These are phyloP conservation scores for Arabis hirsuta DNA, from an alignment of 345 rosid genomes.

Conservation along the genomic window DNA sequence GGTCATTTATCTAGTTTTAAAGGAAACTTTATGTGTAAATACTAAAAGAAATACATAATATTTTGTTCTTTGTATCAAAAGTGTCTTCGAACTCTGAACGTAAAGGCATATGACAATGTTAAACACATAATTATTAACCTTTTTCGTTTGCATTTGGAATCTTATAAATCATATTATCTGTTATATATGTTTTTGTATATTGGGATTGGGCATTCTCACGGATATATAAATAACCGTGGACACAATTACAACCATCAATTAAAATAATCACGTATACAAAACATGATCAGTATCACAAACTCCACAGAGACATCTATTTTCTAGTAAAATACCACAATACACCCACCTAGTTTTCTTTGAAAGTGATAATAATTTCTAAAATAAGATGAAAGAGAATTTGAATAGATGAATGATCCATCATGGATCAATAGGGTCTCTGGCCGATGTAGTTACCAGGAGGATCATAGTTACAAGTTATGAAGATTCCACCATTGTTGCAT, in stretches of 20 bases:
- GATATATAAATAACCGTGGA: slow-evolving; percentile 25
- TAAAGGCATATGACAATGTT: neutral
- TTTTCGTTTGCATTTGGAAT: neutral
- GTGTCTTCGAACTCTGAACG: neutral
- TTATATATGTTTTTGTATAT: slow-evolving; percentile 7
- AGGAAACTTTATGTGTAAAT: too few species aligned
- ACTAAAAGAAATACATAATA: too few species aligned
- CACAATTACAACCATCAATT: slow-evolving; percentile 22
- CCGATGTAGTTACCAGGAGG: slow-evolving; percentile 89
- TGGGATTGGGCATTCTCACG: slow-evolving; percentile 21
- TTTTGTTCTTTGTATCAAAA: too few species aligned
- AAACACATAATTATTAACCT: neutral
- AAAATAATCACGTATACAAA: neutral
- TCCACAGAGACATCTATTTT: slow-evolving; percentile 25
- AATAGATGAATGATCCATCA: slow-evolving; percentile 24
- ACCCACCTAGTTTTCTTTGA: slow-evolving; percentile 21
- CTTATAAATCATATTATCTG: neutral
- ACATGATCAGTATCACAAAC: slow-evolving; percentile 1
- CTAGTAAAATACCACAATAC: slow-evolving; percentile 24
- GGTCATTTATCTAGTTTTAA: too few species aligned
- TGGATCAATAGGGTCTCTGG: slow-evolving; percentile 61
- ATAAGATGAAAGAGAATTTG: slow-evolving; percentile 13
- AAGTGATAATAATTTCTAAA: slow-evolving; percentile 5
- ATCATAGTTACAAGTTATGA: slow-evolving; percentile 91
- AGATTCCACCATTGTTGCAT: slow-evolving; percentile 77